A percentile compares a stretch with the other conserved stretches of the same genome.
These are phyloP conservation scores for Chlamydomonas sphaeroides DNA, from an alignment of 139 green algal species.

Conservation along the genomic window DNA sequence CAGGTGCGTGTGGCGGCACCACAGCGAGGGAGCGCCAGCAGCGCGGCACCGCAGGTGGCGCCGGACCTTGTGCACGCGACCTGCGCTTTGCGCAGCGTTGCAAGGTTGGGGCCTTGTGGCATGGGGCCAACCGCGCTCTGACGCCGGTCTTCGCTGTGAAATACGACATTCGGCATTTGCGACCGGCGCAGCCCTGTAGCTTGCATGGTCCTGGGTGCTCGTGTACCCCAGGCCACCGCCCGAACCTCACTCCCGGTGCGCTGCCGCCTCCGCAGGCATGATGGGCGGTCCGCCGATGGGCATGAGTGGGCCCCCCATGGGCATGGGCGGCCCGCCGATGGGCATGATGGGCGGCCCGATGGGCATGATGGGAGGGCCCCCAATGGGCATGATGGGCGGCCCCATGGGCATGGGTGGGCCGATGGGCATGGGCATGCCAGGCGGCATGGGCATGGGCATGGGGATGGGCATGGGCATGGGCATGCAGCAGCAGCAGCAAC, in stretches of 20 bases:
- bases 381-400: conserved; percentile 34
- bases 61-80: conserved; percentile 50
- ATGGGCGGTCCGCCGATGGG: not conserved
- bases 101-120: too few relatives aligned
- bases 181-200: too few relatives aligned
- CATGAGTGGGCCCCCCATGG: conserved; percentile 43
- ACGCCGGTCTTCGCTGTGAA: too few relatives aligned
- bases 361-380: not conserved
- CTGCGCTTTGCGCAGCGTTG: conserved; percentile 61
- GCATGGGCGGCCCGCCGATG: conserved; percentile 7
- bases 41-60: not conserved
- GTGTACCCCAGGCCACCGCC: too few relatives aligned
- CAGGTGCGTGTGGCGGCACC: conserved; percentile 35
- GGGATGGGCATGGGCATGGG: conserved; percentile 26
- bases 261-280: not conserved
- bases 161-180: too few relatives aligned
- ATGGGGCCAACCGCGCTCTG: too few relatives aligned
- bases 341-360: not conserved
- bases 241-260: not conserved
- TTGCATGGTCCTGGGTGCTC: too few relatives aligned
- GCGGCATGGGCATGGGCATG: conserved; percentile 2
- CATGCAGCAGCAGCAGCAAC: conserved; percentile 14
- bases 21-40: conserved; percentile 44
- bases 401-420: conserved; percentile 36
- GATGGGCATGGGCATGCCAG: not conserved